Percentiles rank a stretch among this genome's conserved stretches.
phyloP scores from a whole-genome alignment of 345 rosid species.

The Kernera saxatilis region DNA sequence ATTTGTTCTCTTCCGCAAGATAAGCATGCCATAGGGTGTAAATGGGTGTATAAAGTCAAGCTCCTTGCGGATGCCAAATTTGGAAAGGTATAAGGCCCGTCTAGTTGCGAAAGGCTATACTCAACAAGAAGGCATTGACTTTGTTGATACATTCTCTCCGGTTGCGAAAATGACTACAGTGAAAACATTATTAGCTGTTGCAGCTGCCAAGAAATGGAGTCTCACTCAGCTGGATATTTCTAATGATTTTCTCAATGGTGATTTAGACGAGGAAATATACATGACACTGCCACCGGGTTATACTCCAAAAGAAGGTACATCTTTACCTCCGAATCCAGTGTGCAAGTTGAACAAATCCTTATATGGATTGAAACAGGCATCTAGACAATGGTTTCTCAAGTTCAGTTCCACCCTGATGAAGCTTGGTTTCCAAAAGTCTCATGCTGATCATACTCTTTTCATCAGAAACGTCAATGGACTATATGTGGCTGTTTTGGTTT shows the following conservation, averaged over 20 bases:
- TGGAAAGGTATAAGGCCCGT: background rate
- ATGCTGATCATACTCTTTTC: background rate
- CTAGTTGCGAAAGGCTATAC: background rate
- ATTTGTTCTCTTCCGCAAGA: background rate
- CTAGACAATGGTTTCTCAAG: background rate
- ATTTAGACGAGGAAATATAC: background rate
- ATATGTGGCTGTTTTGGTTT: background rate
- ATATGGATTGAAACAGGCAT: background rate
- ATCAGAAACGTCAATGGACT: rapidly evolving
- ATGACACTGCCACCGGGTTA: background rate
- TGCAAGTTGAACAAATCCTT: background rate
- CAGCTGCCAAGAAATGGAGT: background rate
- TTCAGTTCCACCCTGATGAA: background rate
- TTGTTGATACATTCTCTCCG: background rate
- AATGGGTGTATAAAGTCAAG: background rate
- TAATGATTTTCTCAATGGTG: background rate
- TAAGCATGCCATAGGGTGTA: background rate
- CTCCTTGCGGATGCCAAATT: background rate
- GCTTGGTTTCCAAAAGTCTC: background rate
- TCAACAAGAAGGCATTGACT: background rate
- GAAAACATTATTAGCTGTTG: background rate
- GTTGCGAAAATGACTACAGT: background rate
- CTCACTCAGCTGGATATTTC: background rate
- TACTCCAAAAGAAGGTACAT: background rate
- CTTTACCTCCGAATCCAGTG: background rate